Base-by-base conservation (phyloP, 2,329 filamentous ascomycete species). In the Purpureocillium takamizusanense region DNA sequence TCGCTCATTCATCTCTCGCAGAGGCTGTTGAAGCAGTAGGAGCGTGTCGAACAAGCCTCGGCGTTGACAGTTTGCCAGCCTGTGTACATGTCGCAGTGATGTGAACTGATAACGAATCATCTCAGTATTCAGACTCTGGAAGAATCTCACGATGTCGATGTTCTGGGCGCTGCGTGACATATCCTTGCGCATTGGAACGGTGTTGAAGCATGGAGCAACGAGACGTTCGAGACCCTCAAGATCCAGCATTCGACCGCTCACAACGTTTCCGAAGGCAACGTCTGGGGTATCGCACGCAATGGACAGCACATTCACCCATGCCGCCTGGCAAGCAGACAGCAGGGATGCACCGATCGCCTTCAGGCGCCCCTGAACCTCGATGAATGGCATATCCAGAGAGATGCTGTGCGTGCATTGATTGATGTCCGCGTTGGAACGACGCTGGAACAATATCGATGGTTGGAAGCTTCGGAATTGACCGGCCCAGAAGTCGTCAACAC, bases 181-280 rank as follows among this genome's bases (percentile, higher is more conserved):
- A 25, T 76, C 61, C 13, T 78, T 61, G 18, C 86, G 74, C 2
- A 88, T 54, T 0, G 89, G 87, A 11, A 95, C 61, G 0, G 89
- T 94, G 53, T 95, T 95, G 67, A 95, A 95, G 55, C 87, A 94
- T 0, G 89, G 89, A 0, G 86, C 87, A n/a, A 94, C 75, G 6
- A 95, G 72, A 4, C 70, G 66, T 29, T 89, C 79, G 10, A 90
- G 66, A 0, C 72, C 74, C 6, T 82, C 71, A 3, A 89, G 57
- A 0, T 76, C 62, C 9, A 86, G 54, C 1, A 79, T 81, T 7
- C 89, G 78, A 2, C 89, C 88, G 51, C 78, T 89, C 40, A 90
- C 73, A 3, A 95, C 81, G 49, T 86, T 92, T 1, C 90, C 89
- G 51, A 95, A 95, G 55, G 86, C 92, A 5, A 95, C 51, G 51